A percentile compares a stretch with the other conserved stretches of the same genome.
Conservation (phyloP, 495 filamentous ascomycete genomes). For the Peziza echinospora region DNA sequence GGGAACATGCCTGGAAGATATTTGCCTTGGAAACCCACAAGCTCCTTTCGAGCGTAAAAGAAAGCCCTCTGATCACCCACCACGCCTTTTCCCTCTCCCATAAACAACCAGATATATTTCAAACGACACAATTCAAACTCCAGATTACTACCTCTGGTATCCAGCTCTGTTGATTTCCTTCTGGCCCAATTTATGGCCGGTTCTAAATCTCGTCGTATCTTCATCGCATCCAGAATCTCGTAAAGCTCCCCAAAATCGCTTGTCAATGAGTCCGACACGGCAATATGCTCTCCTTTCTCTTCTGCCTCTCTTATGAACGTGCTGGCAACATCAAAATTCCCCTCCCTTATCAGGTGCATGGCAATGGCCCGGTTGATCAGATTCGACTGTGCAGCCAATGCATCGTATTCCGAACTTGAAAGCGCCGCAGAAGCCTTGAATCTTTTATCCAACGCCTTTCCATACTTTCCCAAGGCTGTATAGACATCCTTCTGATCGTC, state of each 20-base stretch:
- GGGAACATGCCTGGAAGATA: constrained; percentile 25
- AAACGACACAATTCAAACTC: constrained; percentile 83
- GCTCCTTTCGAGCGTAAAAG: constrained; percentile 46
- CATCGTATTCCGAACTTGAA: constrained; percentile 61
- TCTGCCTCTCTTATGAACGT: constrained; percentile 52
- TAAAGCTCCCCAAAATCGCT: constrained; percentile 70
- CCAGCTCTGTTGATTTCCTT: constrained; percentile 42
- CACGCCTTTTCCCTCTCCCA: constrained; percentile 20
- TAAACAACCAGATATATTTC: constrained; percentile 69
- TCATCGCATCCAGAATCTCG: constrained; percentile 56
- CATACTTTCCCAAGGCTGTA: constrained; percentile 53
- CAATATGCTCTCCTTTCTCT: constrained; percentile 10
- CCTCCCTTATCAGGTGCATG: constrained; percentile 90
- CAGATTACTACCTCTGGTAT: constrained; percentile 68
- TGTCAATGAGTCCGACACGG: constrained; percentile 3
- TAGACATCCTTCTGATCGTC: constrained; percentile 62
- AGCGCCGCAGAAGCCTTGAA: constrained; percentile 63
- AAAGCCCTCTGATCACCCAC: constrained; percentile 31
- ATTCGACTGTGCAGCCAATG: constrained; percentile 42
- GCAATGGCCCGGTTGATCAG: constrained; percentile 82
- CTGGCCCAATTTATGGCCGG: constrained; percentile 79
- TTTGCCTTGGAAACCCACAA: constrained; percentile 42
- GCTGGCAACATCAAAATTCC: constrained; percentile 67
- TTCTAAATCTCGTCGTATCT: constrained; percentile 40
- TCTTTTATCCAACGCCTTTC: constrained; percentile 64